Base-by-base conservation (phyloP, 1,284 basidiomycete species). In the Taiwanofungus camphoratus region DNA sequence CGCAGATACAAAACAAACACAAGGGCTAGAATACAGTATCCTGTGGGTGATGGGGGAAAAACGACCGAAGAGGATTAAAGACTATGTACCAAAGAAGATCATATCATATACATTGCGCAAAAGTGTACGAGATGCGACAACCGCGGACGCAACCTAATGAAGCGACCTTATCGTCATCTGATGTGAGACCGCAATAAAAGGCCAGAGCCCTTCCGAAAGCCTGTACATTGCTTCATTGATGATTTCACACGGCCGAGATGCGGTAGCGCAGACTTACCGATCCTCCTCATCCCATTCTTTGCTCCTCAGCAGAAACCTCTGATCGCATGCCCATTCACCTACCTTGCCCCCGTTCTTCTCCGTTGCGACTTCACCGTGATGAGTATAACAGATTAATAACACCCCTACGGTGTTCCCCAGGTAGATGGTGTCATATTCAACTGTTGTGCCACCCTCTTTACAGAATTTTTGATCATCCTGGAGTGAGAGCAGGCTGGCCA, bases 281-380 rank as follows among this genome's bases (percentile, higher is more conserved):
- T 60, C 58, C 20, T 52, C 45, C 23, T 45, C 55, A 42, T 70
- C 64, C 40, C 54, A 41, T n/a, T 59, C 61, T 29, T 59, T 59
- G 42, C 57, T 56, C 31, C 61, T 51, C 4, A 71, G 55, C 4
- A 60, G 46, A 45, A 71, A 73, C n/a, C 59, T 54, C 52, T 60
- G 57, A 20, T 57, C 53, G 44, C 50, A 58, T 11, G 48, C 45
- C 38, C 52, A 51, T 19, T 48, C 32, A 5, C 35, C 30, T 7
- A 29, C 35, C 15, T 15, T 36, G 3, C 32, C 42, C 13, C 42
- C 20, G 19, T 41, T 37, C 16, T 33, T 29, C 9, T n/a, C 26
- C 8, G 30, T n/a, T 47, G 35, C 20, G 46, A 35, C 15, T 51
- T 38, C 15, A 38, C 42, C 31, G 11, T 9, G 11, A 27, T 27